These are phyloP conservation scores for Polytolypa hystricis DNA, from an alignment of 2,329 filamentous ascomycete genomes.

Conservation along the genomic window DNA sequence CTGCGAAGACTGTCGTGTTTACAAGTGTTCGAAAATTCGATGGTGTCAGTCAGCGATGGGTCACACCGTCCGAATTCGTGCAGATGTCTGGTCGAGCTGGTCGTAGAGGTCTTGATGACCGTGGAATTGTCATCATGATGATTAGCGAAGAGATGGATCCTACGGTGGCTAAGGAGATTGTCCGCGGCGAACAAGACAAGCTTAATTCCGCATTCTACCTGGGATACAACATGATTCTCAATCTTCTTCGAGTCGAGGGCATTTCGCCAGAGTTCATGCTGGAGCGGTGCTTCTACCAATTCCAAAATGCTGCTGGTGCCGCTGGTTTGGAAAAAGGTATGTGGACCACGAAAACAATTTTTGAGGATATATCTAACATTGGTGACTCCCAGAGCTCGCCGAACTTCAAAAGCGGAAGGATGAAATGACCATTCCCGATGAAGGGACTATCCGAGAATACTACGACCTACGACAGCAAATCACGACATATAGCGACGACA, in stretches of 20 bases:
- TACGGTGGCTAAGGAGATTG: constrained; percentile 83
- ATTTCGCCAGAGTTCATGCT: constrained; percentile 98
- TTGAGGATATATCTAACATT: constrained; percentile 20
- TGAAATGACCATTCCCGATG: constrained; percentile 68
- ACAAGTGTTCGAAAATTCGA: constrained; percentile 94
- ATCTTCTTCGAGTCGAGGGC: constrained; percentile 93
- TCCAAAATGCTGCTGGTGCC: constrained; percentile 87
- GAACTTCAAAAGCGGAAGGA: constrained; percentile 66
- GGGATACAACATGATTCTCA: constrained; percentile 98
- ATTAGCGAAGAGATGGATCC: constrained; percentile 94
- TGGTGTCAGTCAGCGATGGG: constrained; percentile 64
- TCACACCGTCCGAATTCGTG: constrained; percentile 92
- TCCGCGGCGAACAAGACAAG: constrained; percentile 91
- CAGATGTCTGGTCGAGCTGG: constrained; percentile 98
- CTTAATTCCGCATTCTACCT: constrained; percentile 96
- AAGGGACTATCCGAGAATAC: constrained; percentile 84
- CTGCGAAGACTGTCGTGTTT: constrained; percentile 98
- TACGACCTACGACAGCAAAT: constrained; percentile 81
- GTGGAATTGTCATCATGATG: constrained; percentile 99
- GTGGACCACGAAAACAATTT: too few species aligned
- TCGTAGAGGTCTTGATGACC: constrained; percentile 90
- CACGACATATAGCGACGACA: constrained; percentile 72
- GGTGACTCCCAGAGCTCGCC: constrained; percentile 60
- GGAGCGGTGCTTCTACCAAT: constrained; percentile 96
- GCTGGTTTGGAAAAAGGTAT: constrained; percentile 62